phyloP scores from a whole-genome alignment of 176 grass and related monocot species.

The Oryza australiensis region DNA sequence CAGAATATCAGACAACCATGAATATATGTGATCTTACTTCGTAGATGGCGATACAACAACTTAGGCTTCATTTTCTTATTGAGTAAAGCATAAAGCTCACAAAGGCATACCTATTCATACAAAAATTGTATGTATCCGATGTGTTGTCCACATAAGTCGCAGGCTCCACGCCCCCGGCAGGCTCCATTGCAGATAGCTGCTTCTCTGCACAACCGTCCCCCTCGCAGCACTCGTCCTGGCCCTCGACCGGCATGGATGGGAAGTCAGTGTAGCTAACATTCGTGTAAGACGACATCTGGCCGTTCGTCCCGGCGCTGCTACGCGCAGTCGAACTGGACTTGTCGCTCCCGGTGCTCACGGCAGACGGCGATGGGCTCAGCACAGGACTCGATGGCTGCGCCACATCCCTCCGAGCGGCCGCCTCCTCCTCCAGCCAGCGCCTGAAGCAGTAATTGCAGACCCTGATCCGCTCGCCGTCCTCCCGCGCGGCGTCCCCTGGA shows the following conservation, averaged over 20 bases:
- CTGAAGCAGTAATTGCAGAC: slow-evolving; percentile 89
- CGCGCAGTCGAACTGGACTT: slow-evolving; percentile 60
- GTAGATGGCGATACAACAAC: neutral
- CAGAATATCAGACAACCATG: neutral
- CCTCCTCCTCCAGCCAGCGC: slow-evolving; percentile 62
- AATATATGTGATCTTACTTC: slow-evolving; percentile 8
- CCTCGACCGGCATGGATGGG: slow-evolving; percentile 29
- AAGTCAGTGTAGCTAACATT: slow-evolving; percentile 45
- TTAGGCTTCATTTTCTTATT: neutral
- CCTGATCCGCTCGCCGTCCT: slow-evolving; percentile 73
- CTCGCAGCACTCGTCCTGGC: slow-evolving; percentile 9
- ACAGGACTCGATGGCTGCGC: slow-evolving; percentile 40
- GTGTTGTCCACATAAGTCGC: slow-evolving; percentile 36
- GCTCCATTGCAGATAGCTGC: slow-evolving; percentile 46
- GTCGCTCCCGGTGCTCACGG: slow-evolving; percentile 59
- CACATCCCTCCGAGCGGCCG: slow-evolving; percentile 19
- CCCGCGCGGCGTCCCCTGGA: slow-evolving; percentile 44
- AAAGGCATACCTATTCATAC: slow-evolving; percentile 70
- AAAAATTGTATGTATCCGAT: slow-evolving; percentile 60
- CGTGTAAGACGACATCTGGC: slow-evolving; percentile 45
- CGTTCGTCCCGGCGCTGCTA: slow-evolving; percentile 50
- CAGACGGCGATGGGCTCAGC: slow-evolving; percentile 58
- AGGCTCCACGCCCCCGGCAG: slow-evolving; percentile 24
- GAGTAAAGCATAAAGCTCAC: slow-evolving; percentile 13
- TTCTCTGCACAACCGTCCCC: slow-evolving; percentile 48